Base-by-base conservation (phyloP, 768 basidiomycete genomes). In the Collybia sp. region DNA sequence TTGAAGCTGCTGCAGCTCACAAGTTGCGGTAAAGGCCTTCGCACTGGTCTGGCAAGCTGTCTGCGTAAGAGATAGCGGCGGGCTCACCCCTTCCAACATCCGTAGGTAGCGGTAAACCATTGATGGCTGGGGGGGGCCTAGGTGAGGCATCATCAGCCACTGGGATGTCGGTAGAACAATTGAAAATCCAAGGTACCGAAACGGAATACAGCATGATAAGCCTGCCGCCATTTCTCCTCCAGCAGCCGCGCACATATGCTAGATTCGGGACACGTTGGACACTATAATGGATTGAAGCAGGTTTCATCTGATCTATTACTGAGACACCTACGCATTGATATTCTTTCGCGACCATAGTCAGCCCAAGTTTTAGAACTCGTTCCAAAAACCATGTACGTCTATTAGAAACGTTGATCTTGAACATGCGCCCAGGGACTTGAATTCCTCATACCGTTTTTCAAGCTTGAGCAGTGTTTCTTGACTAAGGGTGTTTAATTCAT, bases 301-400 rank as follows among this genome's bases (percentile, higher is more conserved):
- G 20, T 45, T 36, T 43, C 17, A 15, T 25, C 39, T 12, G 43
- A 32, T 32, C 12, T 5, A 33, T 37, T 9, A 40, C n/a, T 11
- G 17, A 16, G n/a, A 39, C 17, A 17, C 68, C 81, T 59, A 93
- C 91, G 59, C 94, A 96, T 79, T 89, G 85, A 57, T 96, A 96
- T 57, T 96, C 93, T 62, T 94, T 93, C n/a, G 88, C 80, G 17
- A 95, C 76, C 51, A 85, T 79, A 0, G 88, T 87, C 34, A 92
- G 70, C 1, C 92, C 91, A 9, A 97, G 80, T 61, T 96, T 96
- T 51, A 96, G 73, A 12, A 97, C 87, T 15, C 94, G 82, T 61
- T 97, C 94, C 15, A 96, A 76, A 67, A 96, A 96, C 93, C 93
- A 96, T 44, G 85, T 94, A 47, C 94, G 79, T 34, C 34, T n/a